A percentile compares a stretch with the other conserved stretches of the same genome.
Conservation (phyloP, 2,329 filamentous ascomycete species). For the Ceratocystis ficicola region DNA sequence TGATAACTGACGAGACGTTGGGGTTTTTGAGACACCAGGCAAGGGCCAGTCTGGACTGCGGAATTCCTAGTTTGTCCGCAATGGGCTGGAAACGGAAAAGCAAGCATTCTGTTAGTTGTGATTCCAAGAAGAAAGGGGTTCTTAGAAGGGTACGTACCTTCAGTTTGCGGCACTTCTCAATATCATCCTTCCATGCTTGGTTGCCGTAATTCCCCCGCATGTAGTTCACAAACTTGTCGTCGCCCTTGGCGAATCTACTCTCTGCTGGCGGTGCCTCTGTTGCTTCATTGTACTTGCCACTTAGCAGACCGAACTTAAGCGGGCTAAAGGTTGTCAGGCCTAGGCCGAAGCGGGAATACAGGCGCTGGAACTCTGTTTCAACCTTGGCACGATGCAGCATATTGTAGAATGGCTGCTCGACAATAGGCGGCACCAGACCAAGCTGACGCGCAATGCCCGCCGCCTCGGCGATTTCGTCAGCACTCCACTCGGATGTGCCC, state of each 20-base stretch:
- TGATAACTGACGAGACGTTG: slow-evolving; percentile 42
- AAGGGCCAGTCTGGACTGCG: slow-evolving; percentile 39
- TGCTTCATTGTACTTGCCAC: slow-evolving; percentile 52
- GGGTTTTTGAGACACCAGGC: slow-evolving; percentile 44
- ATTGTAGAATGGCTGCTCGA: slow-evolving; percentile 59
- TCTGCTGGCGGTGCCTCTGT: slow-evolving; percentile 40
- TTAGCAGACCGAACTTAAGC: slow-evolving; percentile 45
- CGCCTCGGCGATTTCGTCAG: slow-evolving; percentile 47
- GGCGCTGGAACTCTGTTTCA: slow-evolving; percentile 49
- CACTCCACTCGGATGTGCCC: slow-evolving; percentile 59
- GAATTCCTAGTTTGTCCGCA: slow-evolving; percentile 46
- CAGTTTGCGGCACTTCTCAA: slow-evolving; percentile 36
- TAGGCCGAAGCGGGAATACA: slow-evolving; percentile 47
- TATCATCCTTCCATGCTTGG: slow-evolving; percentile 42
- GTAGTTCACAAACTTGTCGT: slow-evolving; percentile 44
- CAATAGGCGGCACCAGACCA: slow-evolving; percentile 48
- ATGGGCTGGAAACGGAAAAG: slow-evolving; percentile 29
- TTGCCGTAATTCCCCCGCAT: slow-evolving; percentile 40
- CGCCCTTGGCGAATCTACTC: slow-evolving; percentile 46
- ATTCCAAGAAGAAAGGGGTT: neutral
- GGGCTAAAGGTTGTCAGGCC: slow-evolving; percentile 53
- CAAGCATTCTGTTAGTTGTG: neutral
- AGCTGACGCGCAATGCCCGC: slow-evolving; percentile 48
- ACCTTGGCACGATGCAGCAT: slow-evolving; percentile 49
- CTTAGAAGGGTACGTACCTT: slow-evolving; percentile 24